Conservation (phyloP, 148 eudicot species). For the Rhododendron molle region DNA sequence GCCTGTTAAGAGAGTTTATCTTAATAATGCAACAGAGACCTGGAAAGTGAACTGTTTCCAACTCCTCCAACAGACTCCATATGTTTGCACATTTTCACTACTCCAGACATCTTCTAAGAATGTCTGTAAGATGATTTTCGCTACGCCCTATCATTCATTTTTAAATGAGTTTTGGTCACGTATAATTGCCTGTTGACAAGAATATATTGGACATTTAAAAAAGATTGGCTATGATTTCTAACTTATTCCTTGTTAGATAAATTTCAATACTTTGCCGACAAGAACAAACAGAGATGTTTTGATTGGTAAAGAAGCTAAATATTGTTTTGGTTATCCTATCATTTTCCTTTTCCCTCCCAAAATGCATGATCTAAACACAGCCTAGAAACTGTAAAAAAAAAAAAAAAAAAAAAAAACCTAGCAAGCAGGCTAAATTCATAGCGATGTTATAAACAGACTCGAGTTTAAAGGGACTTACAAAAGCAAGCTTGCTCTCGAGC, state of each 20-base stretch:
- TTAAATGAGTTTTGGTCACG: background rate
- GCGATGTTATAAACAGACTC: background rate
- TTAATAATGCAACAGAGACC: background rate
- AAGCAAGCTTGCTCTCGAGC: constrained; percentile 78
- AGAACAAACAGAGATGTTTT: background rate
- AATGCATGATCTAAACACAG: background rate
- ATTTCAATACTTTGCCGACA: background rate
- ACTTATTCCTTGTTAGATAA: background rate
- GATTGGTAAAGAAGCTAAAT: background rate
- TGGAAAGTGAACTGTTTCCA: background rate
- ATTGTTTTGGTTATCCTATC: no score
- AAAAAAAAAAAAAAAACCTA: background rate
- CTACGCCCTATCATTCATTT: background rate
- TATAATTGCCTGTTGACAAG: background rate
- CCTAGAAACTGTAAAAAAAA: background rate
- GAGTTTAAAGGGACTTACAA: constrained; percentile 54
- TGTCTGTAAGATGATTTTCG: background rate
- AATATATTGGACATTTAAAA: background rate
- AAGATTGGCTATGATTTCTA: background rate
- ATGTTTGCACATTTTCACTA: background rate
- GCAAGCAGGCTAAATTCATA: background rate
- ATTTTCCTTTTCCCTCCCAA: background rate
- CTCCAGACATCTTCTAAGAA: background rate
- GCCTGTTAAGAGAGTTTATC: constrained; percentile 45
- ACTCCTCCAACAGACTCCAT: background rate